phyloP scores from a whole-genome alignment of 768 basidiomycete species.

The Sporobolomyces phaffii region DNA sequence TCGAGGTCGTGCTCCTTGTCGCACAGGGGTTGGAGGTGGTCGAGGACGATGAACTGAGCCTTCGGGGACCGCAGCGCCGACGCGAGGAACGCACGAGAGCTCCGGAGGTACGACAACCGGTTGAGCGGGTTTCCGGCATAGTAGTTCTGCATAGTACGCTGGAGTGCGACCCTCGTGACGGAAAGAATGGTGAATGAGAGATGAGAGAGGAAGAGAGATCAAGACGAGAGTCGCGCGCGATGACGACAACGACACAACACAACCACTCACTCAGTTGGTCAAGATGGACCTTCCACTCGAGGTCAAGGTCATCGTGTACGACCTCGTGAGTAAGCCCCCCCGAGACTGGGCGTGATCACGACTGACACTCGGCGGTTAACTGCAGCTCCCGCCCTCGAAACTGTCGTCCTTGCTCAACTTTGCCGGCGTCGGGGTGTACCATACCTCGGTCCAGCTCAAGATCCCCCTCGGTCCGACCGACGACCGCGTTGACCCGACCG shows the following conservation, averaged over 20 bases:
- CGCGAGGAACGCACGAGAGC: constrained; percentile 70
- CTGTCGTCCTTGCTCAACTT: constrained; percentile 24
- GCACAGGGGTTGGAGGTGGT: constrained; percentile 63
- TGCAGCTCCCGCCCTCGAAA: constrained; percentile 24
- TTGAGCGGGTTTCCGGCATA: constrained; percentile 45
- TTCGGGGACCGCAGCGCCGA: constrained; percentile 57
- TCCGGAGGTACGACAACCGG: constrained; percentile 55
- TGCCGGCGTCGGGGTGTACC: constrained; percentile 23
- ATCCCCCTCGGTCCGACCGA: constrained; percentile 30
- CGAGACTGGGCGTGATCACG: no score
- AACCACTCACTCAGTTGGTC: no score
- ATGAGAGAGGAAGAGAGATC: background rate
- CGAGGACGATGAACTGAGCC: constrained; percentile 65
- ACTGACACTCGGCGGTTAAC: no score
- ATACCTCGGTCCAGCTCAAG: constrained; percentile 20
- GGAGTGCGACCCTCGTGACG: background rate
- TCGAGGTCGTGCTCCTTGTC: constrained; percentile 38
- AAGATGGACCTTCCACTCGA: constrained; percentile 1
- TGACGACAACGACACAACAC: background rate
- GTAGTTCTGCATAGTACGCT: constrained; percentile 22
- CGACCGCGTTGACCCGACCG: background rate
- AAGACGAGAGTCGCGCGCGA: background rate
- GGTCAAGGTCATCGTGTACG: constrained; percentile 25
- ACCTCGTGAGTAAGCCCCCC: constrained; percentile 15
- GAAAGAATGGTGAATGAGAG: constrained; percentile 9